phyloP scores from a whole-genome alignment of 768 basidiomycete genomes.

The Myochromella boudieri region DNA sequence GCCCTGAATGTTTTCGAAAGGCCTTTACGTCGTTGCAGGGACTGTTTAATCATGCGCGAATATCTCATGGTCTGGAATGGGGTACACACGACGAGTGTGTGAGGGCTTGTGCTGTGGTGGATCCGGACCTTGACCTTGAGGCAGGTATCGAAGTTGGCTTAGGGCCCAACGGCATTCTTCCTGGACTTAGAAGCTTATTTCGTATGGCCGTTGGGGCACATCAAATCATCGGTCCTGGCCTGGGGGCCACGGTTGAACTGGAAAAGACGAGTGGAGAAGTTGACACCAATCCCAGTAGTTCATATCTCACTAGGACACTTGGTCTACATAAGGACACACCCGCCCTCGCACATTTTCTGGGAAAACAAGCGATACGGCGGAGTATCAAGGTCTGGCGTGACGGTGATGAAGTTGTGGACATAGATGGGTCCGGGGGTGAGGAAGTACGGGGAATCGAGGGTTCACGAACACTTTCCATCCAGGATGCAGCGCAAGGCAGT shows the following conservation, averaged over 20 bases:
- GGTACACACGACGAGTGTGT: conserved; percentile 58
- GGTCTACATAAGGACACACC: conserved; percentile 51
- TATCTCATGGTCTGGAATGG: conserved; percentile 49
- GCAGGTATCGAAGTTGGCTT: conserved; percentile 44
- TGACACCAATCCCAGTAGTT: conserved; percentile 10
- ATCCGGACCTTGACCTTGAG: conserved; percentile 37
- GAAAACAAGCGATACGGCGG: conserved; percentile 40
- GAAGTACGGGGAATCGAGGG: neutral
- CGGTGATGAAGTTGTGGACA: conserved; percentile 33
- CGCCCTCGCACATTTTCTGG: conserved; percentile 48
- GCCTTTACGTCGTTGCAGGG: conserved; percentile 52
- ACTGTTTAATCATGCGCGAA: conserved; percentile 53
- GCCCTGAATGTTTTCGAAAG: conserved; percentile 44
- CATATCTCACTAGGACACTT: conserved; percentile 38
- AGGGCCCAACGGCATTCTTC: conserved; percentile 40
- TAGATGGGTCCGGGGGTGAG: conserved; percentile 23
- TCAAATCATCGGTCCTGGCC: neutral
- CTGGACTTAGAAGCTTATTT: conserved; percentile 49
- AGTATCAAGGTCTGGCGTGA: conserved; percentile 42
- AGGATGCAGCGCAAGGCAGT: too few species aligned
- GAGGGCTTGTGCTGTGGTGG: conserved; percentile 44
- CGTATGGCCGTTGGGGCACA: conserved; percentile 43
- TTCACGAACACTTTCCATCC: neutral
- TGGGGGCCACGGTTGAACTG: neutral
- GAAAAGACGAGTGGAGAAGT: neutral